phyloP scores from a whole-genome alignment of 805 yeast species.

The Candida gorgasii region DNA sequence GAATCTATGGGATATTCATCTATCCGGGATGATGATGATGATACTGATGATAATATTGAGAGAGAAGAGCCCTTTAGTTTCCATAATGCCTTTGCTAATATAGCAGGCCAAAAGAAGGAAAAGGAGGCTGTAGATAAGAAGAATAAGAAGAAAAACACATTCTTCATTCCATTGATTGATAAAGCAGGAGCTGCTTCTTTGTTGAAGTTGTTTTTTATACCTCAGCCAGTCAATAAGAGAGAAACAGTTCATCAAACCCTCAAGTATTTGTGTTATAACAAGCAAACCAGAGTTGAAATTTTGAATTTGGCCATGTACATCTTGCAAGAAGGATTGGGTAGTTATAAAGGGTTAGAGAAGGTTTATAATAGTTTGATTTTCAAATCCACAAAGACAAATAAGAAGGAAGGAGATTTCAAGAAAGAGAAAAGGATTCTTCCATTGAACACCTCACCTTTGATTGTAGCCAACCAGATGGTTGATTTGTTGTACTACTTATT shows the following conservation, averaged over 20 bases:
- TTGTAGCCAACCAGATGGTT: conserved; percentile 74
- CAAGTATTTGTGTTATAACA: conserved; percentile 67
- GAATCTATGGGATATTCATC: conserved; percentile 47
- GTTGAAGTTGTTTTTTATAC: conserved; percentile 68
- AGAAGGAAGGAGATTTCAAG: not conserved
- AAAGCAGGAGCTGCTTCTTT: conserved; percentile 73
- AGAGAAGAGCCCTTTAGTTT: conserved; percentile 4
- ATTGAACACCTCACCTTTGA: conserved; percentile 61
- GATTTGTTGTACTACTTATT: conserved; percentile 73
- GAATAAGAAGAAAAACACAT: conserved; percentile 17
- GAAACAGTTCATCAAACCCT: conserved; percentile 66
- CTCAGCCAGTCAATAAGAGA: conserved; percentile 63
- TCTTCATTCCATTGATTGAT: conserved; percentile 69
- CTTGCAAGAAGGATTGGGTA: conserved; percentile 71
- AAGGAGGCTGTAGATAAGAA: conserved; percentile 17
- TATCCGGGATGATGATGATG: conserved; percentile 19
- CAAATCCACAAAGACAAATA: conserved; percentile 32
- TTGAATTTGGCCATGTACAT: conserved; percentile 66
- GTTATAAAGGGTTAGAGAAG: conserved; percentile 60
- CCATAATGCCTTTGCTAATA: conserved; percentile 9
- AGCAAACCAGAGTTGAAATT: conserved; percentile 76
- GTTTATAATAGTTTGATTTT: conserved; percentile 57
- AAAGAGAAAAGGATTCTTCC: conserved; percentile 39
- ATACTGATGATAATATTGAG: conserved; percentile 21
- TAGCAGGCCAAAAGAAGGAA: not conserved